Evolutionary conservation across 2,329 filamentous ascomycete genomes (phyloP), one percentile per base, ranked within the genome.

Genomic region (Trichoderma atroviride): DNA sequence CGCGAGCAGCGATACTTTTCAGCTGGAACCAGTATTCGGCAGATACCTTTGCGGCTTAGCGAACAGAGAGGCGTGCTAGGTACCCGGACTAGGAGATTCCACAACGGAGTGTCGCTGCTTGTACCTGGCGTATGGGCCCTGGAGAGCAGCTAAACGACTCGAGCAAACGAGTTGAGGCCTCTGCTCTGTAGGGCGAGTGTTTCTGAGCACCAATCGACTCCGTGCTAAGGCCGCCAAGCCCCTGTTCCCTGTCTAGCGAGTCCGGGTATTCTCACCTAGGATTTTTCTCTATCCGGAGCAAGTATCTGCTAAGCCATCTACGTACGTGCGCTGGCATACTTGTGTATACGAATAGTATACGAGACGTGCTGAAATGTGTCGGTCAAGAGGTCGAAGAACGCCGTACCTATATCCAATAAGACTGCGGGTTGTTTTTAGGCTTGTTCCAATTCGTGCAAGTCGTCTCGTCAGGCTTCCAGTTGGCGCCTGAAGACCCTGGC

Each of bases 401-500:
- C 62, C 62, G 40, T 57, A 16, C 22, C 22, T 13, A 22, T 37
- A 33, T 19, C 35, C 62, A 56, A 43, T 56, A 19, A 56, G 19
- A 35, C 16, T 19, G 24, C 24, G n/a, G 6, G 11, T 16, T 31
- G 4, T 10, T 24, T 52, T 13, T 22, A 27, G 22, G n/a, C 11
- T 35, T 27, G 53, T 33, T 66, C 63, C 24, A 65, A 22, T 57
- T 3, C n/a, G 52, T 24, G n/a, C 55, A n/a, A 33, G 29, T 13
- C 29, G 27, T 5, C 10, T 58, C 5, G 53, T 58, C 53, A 29
- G 53, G 64, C 47, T 40, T 37, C 24, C 11, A 14, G 33, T 68
- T 68, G 65, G 65, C 65, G 56, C 65, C 65, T 60, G 65, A 68
- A 68, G 65, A 60, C 31, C 64, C 19, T 11, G 22, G 47, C 47